phyloP scores from a whole-genome alignment of 805 yeast genomes.

The Lachancea sp. region DNA sequence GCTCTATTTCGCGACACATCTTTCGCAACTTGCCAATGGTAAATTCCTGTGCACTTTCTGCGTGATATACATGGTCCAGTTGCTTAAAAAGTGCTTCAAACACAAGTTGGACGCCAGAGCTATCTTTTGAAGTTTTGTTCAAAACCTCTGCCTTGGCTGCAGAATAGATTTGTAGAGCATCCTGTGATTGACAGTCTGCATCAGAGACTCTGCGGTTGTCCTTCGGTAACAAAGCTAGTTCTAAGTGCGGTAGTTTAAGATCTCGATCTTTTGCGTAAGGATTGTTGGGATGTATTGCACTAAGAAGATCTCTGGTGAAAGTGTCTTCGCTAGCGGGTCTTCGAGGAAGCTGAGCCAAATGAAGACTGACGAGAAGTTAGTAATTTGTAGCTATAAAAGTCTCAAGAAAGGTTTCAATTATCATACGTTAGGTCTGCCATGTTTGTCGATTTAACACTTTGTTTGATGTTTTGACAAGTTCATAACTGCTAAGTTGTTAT shows the following conservation, averaged over 20 bases:
- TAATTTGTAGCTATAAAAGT: background rate
- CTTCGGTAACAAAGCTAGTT: background rate
- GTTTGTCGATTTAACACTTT: too few relatives aligned
- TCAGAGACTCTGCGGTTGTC: background rate
- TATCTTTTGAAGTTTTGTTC: background rate
- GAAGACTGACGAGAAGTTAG: conserved; percentile 10
- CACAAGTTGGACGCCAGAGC: background rate
- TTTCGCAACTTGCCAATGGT: conserved; percentile 3
- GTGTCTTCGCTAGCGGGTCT: conserved; percentile 21
- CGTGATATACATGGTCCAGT: background rate
- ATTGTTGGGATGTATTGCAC: conserved; percentile 15
- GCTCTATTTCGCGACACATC: background rate
- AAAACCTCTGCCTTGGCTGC: background rate
- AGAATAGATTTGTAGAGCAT: background rate
- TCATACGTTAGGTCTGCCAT: conserved; percentile 1
- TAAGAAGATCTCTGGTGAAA: conserved; percentile 16
- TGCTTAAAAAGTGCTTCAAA: background rate
- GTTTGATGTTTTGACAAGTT: too few relatives aligned
- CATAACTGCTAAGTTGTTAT: too few relatives aligned
- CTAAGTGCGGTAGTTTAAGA: conserved; percentile 12
- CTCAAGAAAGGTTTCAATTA: background rate
- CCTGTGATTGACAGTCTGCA: background rate
- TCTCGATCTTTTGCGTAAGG: conserved; percentile 11
- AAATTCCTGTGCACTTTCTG: background rate
- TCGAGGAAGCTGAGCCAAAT: conserved; percentile 20